Conservation (phyloP, 306 rosid species). For the Macrotyloma uniflorum region DNA sequence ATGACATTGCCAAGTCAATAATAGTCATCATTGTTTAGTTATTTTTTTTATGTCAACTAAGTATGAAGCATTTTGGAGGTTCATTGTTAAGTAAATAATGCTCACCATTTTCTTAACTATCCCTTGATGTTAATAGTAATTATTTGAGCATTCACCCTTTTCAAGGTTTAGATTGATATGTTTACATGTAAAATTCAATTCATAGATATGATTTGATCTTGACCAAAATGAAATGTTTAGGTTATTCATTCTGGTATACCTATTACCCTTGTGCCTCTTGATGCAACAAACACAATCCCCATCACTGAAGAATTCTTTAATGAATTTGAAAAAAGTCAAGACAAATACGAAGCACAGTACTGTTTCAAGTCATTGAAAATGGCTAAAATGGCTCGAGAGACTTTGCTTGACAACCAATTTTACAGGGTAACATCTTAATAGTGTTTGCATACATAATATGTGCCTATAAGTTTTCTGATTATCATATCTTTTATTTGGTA, state of each 20-base stretch:
- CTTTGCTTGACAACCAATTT: constrained; percentile 68
- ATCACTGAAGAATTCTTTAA: constrained; percentile 65
- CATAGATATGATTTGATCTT: constrained; percentile 10
- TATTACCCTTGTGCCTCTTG: constrained; percentile 81
- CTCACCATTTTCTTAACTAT: neutral
- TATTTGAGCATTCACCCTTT: neutral
- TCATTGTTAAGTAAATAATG: neutral
- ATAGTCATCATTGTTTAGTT: too few species aligned
- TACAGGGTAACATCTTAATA: constrained; percentile 55
- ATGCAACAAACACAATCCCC: constrained; percentile 92
- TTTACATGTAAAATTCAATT: neutral
- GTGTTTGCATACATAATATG: too few species aligned
- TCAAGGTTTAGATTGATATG: neutral
- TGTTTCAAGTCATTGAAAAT: constrained; percentile 83
- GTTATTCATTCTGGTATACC: constrained; percentile 96
- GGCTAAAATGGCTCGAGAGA: constrained; percentile 78
- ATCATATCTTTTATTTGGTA: constrained; percentile 16
- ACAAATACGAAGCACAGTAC: constrained; percentile 85
- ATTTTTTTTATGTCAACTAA: too few species aligned
- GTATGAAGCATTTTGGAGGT: too few species aligned
- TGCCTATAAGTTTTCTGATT: neutral
- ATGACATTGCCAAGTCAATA: too few species aligned
- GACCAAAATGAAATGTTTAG: constrained; percentile 44
- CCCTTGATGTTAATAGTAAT: neutral
- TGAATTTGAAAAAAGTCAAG: constrained; percentile 66